Conservation (phyloP, 108 stramenopile species). For the Craspedostauros australis region DNA sequence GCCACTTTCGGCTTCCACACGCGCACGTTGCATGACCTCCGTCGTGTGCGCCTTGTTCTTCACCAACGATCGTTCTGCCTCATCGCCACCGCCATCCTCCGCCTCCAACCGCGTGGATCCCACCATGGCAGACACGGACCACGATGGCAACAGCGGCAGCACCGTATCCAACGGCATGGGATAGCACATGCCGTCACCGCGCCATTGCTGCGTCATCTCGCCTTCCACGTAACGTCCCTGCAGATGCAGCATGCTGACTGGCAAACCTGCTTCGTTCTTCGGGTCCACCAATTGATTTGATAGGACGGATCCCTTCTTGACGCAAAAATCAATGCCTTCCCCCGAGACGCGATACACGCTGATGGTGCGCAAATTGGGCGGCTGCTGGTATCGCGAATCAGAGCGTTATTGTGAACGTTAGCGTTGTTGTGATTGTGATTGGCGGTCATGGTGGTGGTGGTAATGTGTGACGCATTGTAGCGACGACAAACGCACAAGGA, state of each 20-base stretch:
- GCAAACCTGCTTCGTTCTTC: neutral
- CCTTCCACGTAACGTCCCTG: conserved; percentile 46
- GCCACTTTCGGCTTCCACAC: conserved; percentile 36
- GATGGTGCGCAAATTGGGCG: conserved; percentile 48
- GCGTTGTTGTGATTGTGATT: no score
- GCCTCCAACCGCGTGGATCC: conserved; percentile 27
- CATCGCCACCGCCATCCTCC: conserved; percentile 8
- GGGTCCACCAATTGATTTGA: neutral
- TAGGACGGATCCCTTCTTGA: conserved; percentile 24
- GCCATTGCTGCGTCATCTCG: conserved; percentile 49
- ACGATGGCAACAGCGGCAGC: conserved; percentile 24
- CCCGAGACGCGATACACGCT: conserved; percentile 42
- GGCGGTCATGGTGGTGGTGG: no score
- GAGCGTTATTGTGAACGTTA: no score
- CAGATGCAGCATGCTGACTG: conserved; percentile 30
- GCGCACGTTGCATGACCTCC: conserved; percentile 43
- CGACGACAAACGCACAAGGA: no score
- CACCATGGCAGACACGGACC: conserved; percentile 37
- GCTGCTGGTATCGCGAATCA: conserved; percentile 13
- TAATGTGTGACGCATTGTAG: no score
- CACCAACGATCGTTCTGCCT: conserved; percentile 13
- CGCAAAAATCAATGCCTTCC: conserved; percentile 47
- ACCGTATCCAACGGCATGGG: conserved; percentile 22
- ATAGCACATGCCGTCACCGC: conserved; percentile 39
- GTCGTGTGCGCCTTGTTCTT: conserved; percentile 22